Evolutionary conservation across 371 early-diverging fungal genomes (phyloP), one percentile per base, ranked within the genome.

Genomic region (Lichtheimia hyalospora): DNA sequence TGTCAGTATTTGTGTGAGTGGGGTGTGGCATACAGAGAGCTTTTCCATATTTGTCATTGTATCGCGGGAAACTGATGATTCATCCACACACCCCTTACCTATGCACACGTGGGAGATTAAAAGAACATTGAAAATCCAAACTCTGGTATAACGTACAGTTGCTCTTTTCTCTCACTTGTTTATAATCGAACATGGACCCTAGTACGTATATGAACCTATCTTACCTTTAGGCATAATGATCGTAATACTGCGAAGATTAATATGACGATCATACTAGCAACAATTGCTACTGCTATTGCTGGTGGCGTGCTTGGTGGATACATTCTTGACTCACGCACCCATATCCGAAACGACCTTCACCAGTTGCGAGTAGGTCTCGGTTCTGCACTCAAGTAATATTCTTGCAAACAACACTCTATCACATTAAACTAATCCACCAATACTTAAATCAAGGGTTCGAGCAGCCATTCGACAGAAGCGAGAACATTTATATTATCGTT

Each of bases 401-500:
- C 27, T 13, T 15, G 40, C 28, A 25, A 49, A 40, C 23, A 43
- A 0, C 39, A 12, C 2, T 14, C 2, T 14, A 3, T 16, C 40
- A 50, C 41, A 20, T 12, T 14, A 3, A 20, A 27, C 25, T 20
- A 34, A 34, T 24, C 25, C 20, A 54, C 40, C 25, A 12, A 18
- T 58, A 5, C 49, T 13, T 25, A 25, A 52, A 65, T 1, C 8
- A 10, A 34, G 63, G n/a, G 28, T 43, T 5, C 25, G 49, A 5
- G 24, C 27, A 25, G 43, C 39, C 15, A 21, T 46, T 5, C 55
- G 57, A 8, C 51, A 56, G 34, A 54, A 63, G 39, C 51, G 25
- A 15, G 39, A 66, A 25, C 61, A 71, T 44, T n/a, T 63, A 6
- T 71, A 71, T 42, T 68, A 66, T 48, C 68, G 68, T 1, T 68